A percentile compares a stretch with the other conserved stretches of the same genome.
Conservation (phyloP, 345 rosid genomes). For the Corymbia maculata region DNA sequence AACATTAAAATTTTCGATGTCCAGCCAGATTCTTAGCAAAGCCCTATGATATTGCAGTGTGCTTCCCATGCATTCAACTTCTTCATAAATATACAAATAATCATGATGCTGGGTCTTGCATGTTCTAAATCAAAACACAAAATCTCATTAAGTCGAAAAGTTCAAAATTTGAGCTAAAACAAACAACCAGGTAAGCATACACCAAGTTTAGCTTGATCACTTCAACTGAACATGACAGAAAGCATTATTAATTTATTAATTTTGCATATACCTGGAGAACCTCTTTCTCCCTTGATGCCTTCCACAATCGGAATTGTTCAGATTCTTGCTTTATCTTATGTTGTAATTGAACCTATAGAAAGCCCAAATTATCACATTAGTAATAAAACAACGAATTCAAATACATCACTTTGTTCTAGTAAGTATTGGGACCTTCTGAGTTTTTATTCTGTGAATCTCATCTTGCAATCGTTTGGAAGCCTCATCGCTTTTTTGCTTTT, state of each 20-base stretch:
- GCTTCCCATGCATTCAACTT: background rate
- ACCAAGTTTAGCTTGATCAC: no score
- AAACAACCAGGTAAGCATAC: no score
- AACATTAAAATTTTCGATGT: background rate
- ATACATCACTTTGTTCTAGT: background rate
- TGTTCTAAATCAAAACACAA: background rate
- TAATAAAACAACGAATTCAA: background rate
- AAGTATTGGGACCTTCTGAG: constrained; percentile 51
- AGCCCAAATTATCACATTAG: background rate
- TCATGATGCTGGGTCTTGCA: background rate
- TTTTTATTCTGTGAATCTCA: constrained; percentile 84
- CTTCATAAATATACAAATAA: background rate
- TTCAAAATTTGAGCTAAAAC: no score
- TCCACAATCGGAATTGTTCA: constrained; percentile 85
- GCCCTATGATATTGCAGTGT: background rate
- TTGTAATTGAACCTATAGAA: constrained; percentile 67
- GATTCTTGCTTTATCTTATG: constrained; percentile 94
- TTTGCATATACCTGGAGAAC: constrained; percentile 71
- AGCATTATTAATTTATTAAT: background rate
- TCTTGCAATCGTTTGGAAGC: constrained; percentile 75
- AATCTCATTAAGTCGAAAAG: background rate
- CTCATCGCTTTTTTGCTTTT: constrained; percentile 95
- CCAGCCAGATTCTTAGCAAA: background rate
- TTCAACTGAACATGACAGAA: no score
- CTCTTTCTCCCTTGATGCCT: constrained; percentile 89